Conservation (phyloP, 208 protist species). For the Crithidia mellificae region DNA sequence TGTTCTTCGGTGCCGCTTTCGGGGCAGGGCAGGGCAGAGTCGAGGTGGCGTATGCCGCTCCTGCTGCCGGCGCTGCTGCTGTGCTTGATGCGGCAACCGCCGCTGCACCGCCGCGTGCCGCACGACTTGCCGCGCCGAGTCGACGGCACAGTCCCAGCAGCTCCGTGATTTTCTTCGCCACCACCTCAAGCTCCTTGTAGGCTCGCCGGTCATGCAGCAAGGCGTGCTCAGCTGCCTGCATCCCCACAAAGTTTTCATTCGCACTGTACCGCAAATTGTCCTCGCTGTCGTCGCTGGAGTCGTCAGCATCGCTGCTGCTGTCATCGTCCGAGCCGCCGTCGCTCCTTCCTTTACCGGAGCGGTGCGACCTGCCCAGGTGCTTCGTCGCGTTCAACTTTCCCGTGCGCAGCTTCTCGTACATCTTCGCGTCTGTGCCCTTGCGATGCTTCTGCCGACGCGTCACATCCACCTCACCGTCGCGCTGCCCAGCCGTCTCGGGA, state of each 20-base stretch:
- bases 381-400: constrained; percentile 43
- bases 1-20: constrained; percentile 13
- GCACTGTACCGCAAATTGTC: constrained; percentile 43
- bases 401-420: constrained; percentile 79
- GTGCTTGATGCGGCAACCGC: too few species aligned
- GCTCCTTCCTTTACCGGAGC: too few species aligned
- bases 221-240: constrained; percentile 56
- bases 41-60: constrained; percentile 1
- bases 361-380: neutral
- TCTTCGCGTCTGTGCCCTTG: constrained; percentile 52
- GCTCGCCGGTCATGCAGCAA: constrained; percentile 51
- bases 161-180: constrained; percentile 65
- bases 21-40: constrained; percentile 20
- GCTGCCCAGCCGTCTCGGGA: constrained; percentile 53
- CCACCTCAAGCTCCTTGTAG: constrained; percentile 63
- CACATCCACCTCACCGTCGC: constrained; percentile 34
- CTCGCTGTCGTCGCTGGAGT: constrained; percentile 11
- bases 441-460: constrained; percentile 50
- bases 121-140: constrained; percentile 24
- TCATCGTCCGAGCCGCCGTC: neutral
- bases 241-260: constrained; percentile 77
- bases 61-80: too few species aligned
- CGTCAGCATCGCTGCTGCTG: too few species aligned
- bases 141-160: constrained; percentile 58
- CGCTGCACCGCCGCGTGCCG: neutral